These are phyloP conservation scores for Elsinoe australis DNA, from an alignment of 2,329 filamentous ascomycete genomes.

Conservation along the genomic window DNA sequence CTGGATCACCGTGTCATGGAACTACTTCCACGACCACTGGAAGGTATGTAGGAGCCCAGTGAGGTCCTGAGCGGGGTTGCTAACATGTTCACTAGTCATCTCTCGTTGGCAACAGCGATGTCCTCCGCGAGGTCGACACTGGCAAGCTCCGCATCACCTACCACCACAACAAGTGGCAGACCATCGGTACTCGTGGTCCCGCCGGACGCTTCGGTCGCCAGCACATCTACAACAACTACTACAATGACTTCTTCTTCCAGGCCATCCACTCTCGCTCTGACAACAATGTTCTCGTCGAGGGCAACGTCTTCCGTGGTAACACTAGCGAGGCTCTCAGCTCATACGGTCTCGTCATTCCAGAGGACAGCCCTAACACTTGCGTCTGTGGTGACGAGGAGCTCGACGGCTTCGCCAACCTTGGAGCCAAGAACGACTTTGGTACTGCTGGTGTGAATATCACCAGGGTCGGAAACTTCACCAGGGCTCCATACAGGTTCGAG, in stretches of 20 bases:
- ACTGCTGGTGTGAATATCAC: slow-evolving; percentile 46
- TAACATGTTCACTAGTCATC: slow-evolving; percentile 25
- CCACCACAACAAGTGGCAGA: slow-evolving; percentile 45
- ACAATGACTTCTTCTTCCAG: slow-evolving; percentile 42
- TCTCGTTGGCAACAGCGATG: slow-evolving; percentile 38
- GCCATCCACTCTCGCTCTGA: slow-evolving; percentile 44
- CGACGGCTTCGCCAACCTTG: slow-evolving; percentile 49
- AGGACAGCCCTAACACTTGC: slow-evolving; percentile 48
- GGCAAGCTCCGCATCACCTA: slow-evolving; percentile 44
- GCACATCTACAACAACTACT: slow-evolving; percentile 46
- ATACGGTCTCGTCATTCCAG: slow-evolving; percentile 49
- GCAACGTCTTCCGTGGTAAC: slow-evolving; percentile 42
- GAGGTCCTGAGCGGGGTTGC: too few relatives aligned
- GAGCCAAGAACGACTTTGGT: slow-evolving; percentile 47
- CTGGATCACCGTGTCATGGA: slow-evolving; percentile 43
- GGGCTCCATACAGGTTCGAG: slow-evolving; percentile 44
- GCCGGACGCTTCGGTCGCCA: slow-evolving; percentile 45
- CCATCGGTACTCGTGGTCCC: slow-evolving; percentile 42
- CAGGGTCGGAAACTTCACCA: slow-evolving; percentile 43
- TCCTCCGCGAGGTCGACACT: slow-evolving; percentile 36
- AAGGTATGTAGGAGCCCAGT: slow-evolving; percentile 23
- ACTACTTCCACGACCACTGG: slow-evolving; percentile 46
- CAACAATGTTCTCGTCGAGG: slow-evolving; percentile 45
- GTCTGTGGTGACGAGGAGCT: slow-evolving; percentile 48
- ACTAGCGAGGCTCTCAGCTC: slow-evolving; percentile 46